Evolutionary conservation across 2,329 filamentous ascomycete genomes (phyloP).

Genomic region (Allantophomopsis cytisporea): DNA sequence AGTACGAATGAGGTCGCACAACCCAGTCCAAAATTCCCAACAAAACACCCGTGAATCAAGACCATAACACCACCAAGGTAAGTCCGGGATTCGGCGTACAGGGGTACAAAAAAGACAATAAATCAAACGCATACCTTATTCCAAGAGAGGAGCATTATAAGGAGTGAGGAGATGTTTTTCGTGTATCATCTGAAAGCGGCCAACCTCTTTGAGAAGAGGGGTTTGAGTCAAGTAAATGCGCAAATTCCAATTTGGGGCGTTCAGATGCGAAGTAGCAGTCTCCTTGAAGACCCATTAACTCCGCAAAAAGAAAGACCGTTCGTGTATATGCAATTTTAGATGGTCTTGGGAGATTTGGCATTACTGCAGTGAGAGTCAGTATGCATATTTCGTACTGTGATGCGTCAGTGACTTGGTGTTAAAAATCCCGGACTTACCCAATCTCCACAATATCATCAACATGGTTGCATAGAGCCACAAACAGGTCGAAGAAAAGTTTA

Average conservation of each 20-base stretch:
- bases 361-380: constrained; percentile 23
- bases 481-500: constrained; percentile 84
- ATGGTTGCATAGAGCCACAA: constrained; percentile 86
- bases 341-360: constrained; percentile 36
- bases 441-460: constrained; percentile 79
- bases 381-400: neutral
- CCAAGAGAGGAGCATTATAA: constrained; percentile 22
- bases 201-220: constrained; percentile 29
- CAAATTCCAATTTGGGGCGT: constrained; percentile 18
- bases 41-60: constrained; percentile 3
- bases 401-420: constrained; percentile 9
- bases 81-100: too few species aligned
- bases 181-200: constrained; percentile 27
- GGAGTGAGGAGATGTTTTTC: constrained; percentile 9
- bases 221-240: constrained; percentile 18
- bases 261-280: constrained; percentile 18
- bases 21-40: constrained; percentile 9
- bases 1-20: constrained; percentile 18
- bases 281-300: constrained; percentile 17
- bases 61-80: neutral
- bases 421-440: constrained; percentile 23
- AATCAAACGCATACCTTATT: constrained; percentile 21
- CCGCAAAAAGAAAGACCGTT: constrained; percentile 2
- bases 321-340: constrained; percentile 21
- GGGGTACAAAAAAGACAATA: neutral